Evolutionary conservation across 257 asterid species (phyloP), one percentile per base, ranked within the genome.

Genomic region (Nemophila menziesii): DNA sequence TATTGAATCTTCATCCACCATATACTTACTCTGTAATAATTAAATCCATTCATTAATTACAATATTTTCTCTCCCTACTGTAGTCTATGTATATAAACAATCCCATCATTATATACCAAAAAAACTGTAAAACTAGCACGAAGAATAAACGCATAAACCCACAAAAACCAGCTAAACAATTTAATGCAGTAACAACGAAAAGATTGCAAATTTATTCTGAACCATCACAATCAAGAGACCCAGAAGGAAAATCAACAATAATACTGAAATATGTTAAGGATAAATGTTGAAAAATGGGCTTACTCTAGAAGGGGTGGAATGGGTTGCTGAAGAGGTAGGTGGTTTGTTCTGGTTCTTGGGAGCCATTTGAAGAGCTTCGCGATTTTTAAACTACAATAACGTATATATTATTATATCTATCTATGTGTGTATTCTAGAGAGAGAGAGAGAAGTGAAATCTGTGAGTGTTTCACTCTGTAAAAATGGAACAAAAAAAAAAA

Each of bases 1-100:
- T 60, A 75, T 55, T 13, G 84, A 39, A 43, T 60, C 64, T 39
- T 89, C 93, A 58, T 73, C 82, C 34, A 39, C 69, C 33, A 51
- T 54, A 48, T 48, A 65, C 60, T 74, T 82, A 45, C 76, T 66
- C 93, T 87, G 72, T 16, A 41, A 12, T 16, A 38, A 38, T 1
- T 16, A 2, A 38, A 38, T 4, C 4, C 12, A 12, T 12, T 16
- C 17, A 38, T 12, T 12, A 13, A 38, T 1, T 12, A 13, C 6
- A 10, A 15, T 7, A 2, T 15, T 15, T 15, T 39, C 44, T 10
- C 5, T 39, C 40, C 13, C 41, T 11, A 8, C 13, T 5, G 16
- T 12, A 37, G 16, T 37, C 13, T 5, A 1, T 8, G 20, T 1
- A n/a, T n/a, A n/a, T n/a, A n/a, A 1, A 14, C 6, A 16, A 3